A percentile compares a stretch with the other conserved stretches of the same genome.
These are phyloP conservation scores for Carex scoparia DNA, from an alignment of 176 grass and related monocot genomes.

Conservation along the genomic window DNA sequence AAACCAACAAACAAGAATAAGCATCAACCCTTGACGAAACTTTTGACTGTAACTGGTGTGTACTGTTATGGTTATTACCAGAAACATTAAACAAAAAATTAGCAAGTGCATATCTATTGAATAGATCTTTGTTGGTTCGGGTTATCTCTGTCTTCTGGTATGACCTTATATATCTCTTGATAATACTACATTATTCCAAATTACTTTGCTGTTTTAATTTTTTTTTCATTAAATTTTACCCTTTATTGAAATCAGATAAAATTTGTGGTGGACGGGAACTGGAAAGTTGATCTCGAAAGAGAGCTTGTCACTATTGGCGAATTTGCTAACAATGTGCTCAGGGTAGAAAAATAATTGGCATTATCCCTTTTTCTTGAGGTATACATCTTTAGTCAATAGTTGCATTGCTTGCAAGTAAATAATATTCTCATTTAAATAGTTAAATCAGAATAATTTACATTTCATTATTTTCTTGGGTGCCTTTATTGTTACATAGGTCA, in stretches of 20 bases:
- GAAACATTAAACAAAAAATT: background rate
- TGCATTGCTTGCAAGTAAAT: background rate
- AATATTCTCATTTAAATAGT: background rate
- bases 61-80: background rate
- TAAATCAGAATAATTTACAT: background rate
- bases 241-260: constrained; percentile 36
- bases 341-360: constrained; percentile 24
- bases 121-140: background rate
- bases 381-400: background rate
- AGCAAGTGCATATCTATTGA: background rate
- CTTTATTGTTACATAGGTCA: background rate
- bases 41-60: background rate
- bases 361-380: background rate
- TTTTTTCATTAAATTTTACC: background rate
- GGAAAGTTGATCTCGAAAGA: constrained; percentile 34
- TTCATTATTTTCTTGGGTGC: background rate
- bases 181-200: background rate
- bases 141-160: background rate
- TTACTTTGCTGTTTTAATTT: background rate
- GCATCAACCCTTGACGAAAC: background rate
- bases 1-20: background rate
- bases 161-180: background rate
- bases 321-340: constrained; percentile 45
- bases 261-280: constrained; percentile 42
- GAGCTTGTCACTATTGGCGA: constrained; percentile 19